Evolutionary conservation across 1,139 yeast genomes (phyloP).

Genomic region (Kodamaea arcana): DNA sequence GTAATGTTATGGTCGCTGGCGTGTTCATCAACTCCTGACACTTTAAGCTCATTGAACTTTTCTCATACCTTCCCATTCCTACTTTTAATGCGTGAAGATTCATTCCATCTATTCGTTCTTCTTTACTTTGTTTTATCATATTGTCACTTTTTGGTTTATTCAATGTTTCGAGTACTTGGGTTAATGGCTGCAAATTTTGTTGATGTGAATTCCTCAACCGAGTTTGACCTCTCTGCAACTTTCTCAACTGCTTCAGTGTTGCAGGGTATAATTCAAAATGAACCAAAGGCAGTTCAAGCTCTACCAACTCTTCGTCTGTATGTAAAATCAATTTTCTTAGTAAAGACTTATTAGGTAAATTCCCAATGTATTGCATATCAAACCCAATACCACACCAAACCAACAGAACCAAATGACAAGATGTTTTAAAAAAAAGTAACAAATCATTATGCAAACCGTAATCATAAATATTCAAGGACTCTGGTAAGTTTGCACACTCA

Average conservation of each 20-base stretch:
- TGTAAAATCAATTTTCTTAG: constrained; percentile 23
- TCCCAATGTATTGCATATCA: constrained; percentile 22
- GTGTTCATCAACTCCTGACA: constrained; percentile 3
- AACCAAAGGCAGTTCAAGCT: constrained; percentile 19
- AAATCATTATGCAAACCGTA: constrained; percentile 18
- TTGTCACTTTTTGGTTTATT: too few species aligned
- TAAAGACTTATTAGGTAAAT: constrained; percentile 17
- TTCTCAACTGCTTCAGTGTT: background rate
- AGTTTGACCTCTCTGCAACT: background rate
- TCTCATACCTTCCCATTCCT: constrained; percentile 1
- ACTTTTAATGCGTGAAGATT: too few species aligned
- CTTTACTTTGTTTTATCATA: too few species aligned
- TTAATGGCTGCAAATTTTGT: too few species aligned
- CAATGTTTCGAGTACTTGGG: background rate
- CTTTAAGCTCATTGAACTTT: constrained; percentile 1
- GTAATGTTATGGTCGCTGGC: background rate
- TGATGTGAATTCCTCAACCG: background rate
- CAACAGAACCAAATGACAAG: constrained; percentile 21
- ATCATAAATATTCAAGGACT: constrained; percentile 32
- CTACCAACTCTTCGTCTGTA: constrained; percentile 8
- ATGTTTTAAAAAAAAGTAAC: constrained; percentile 17
- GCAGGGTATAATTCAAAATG: constrained; percentile 13
- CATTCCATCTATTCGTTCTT: too few species aligned
- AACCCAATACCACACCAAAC: constrained; percentile 35
- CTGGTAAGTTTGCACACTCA: constrained; percentile 30